Base-by-base conservation (phyloP, 108 stramenopile species). In the Schizochytrium sp. region DNA sequence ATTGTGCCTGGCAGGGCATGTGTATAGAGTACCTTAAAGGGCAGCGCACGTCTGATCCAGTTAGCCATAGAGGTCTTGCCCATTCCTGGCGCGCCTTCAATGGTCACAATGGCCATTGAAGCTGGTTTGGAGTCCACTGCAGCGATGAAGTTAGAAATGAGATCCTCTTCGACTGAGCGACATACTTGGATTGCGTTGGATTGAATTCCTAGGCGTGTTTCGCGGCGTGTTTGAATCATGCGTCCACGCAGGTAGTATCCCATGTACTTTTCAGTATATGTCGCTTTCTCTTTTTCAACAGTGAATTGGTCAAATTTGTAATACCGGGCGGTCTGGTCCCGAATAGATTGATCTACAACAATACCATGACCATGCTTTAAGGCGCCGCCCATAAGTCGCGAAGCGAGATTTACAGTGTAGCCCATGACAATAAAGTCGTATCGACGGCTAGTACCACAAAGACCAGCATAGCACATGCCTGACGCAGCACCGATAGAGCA, bases 381-480 rank as follows among this genome's bases (percentile, higher is more conserved):
- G 19, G 64, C 64, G 19, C 64, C 64, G 12, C 64, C 64, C 76
- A 83, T 83, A 53, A 83, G 76, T 17, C 76, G 47, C 15, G 76
- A 10, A 10, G 76, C 76, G 50, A 47, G 12, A 53, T 83, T 83
- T 13, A 83, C 53, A 13, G 47, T 13, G 53, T 50, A 17, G 50
- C 76, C 76, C 47, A 83, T 55, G 76, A 83, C 76, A n/a, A 83
- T 28, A 1, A 83, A 83, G 76, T 83, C 76, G 47, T 83, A 28
- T 10, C 76, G 76, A 42, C 53, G 76, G 28, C 47, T 49, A 5
- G 47, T 13, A 1, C 76, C 76, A 40, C 50, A 55, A 10, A 83
- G 53, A 5, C 76, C 76, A 4, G 50, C 47, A 28, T 47, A 83
- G 76, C 76, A 83, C 47, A 83, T 0, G 76, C 76, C 76, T n/a